Conservation (phyloP, 139 green algal species). For the Chlorella sp. region DNA sequence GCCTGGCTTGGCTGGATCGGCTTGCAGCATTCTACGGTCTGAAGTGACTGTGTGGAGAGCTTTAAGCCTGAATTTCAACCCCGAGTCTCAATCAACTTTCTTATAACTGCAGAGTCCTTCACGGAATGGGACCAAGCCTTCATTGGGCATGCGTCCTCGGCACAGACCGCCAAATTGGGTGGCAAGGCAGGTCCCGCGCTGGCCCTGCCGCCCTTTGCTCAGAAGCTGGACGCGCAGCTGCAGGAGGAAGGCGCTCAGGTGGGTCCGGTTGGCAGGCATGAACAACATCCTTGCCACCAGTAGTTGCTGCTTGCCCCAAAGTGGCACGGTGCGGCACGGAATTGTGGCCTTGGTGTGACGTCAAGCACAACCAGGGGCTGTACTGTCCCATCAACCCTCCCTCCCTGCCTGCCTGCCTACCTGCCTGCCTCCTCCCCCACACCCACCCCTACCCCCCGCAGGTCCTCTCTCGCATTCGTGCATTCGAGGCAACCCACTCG, state of each 20-base stretch:
- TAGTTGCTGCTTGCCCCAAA: too few species aligned
- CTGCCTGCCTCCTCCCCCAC: background rate
- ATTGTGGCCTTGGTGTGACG: too few species aligned
- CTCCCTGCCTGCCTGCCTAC: background rate
- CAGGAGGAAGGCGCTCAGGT: constrained; percentile 3
- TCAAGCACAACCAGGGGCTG: too few species aligned
- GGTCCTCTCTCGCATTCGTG: constrained; percentile 1
- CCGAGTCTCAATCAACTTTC: background rate
- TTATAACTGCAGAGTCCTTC: constrained; percentile 21
- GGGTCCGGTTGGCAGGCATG: background rate
- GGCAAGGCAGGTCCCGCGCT: background rate
- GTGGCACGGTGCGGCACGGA: too few species aligned
- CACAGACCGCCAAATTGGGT: background rate
- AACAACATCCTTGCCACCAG: too few species aligned
- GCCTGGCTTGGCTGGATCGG: too few species aligned
- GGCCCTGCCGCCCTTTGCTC: background rate
- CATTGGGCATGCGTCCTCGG: background rate
- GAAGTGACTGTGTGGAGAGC: too few species aligned
- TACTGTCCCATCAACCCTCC: background rate
- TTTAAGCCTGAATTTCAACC: too few species aligned
- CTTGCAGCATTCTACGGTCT: too few species aligned
- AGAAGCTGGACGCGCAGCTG: background rate
- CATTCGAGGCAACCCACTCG: constrained; percentile 32
- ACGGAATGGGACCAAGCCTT: constrained; percentile 8
- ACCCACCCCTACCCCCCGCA: background rate